Base-by-base conservation (phyloP, 495 filamentous ascomycete species). In the Tuber melanosporum region DNA sequence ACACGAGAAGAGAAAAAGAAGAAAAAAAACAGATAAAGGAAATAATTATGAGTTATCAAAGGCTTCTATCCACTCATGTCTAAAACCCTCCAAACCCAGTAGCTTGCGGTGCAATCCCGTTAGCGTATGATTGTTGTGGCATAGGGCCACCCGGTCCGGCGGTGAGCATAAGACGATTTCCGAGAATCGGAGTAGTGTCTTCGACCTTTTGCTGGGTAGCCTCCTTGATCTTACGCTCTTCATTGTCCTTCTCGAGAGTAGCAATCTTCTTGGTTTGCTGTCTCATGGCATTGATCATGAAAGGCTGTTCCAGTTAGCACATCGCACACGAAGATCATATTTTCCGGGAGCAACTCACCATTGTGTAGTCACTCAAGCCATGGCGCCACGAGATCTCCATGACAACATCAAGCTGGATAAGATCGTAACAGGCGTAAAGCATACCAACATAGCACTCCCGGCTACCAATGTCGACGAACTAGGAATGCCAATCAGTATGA, bases 401-500 rank as follows among this genome's bases (percentile, higher is more conserved):
- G 76, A 98, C 91, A 66, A 94, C 88, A 79, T 97, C 92, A 19
- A 96, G 91, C 26, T 92, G 92, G 83, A 99, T 95, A 72, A 99
- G 90, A 76, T 99, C 96, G 85, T 99, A 97, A 88, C 96, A 99
- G 73, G 96, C 91, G 83, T 99, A 99, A 74, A 99, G 89, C 94
- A 98, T 98, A 79, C 94, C 96, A 46, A 97, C 95, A 85, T 97
- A 99, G 87, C 96, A 99, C 86, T 99, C 96, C 66, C 94, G 93
- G 88, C 93, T 97, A 81, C 96, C 96, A 85, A 98, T 98, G 84
- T 98, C 96, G 81, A 99, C 95, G 82, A 99, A 99, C 95, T 99
- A 86, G 43, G 46, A 44, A 71, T 15, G n/a, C 79, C 8, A 43
- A 78, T 78, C 36, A 79, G 81, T 80, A 84, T 57, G 46, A 47